Base-by-base conservation (phyloP, 129 eudicot species). In the Centrapalus pauciflorus region DNA sequence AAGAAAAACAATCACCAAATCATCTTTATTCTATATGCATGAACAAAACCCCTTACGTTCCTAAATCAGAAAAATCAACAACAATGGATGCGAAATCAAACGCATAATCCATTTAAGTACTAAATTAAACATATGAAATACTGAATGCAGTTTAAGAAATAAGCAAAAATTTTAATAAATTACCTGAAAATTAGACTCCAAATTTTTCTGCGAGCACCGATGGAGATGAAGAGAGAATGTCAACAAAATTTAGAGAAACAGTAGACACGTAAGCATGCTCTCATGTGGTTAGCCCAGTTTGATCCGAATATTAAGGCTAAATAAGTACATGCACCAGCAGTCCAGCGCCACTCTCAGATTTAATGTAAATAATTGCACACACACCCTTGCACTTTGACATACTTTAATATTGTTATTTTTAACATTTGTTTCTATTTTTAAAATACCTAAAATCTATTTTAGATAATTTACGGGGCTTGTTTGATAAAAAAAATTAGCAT, bases 71-170 rank as follows among this genome's bases (percentile, higher is more conserved):
- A 1, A 54, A 54, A 17, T 71, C 25, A 32, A 60, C 37, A 30
- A 13, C 51, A 43, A 30, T 27, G 37, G 67, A 70, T 45, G 34
- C 23, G 8, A 58, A 56, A 70, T 56, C 48, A 30, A 57, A 70
- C 46, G 27, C 65, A 4, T 55, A 26, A 24, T 69, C 17, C 65
- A 40, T 11, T 37, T 16, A 6, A 69, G 8, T 37, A 19, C 30
- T n/a, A 38, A 37, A 43, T 7, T 57, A 34, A 19, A 28, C 11
- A 41, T 56, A 29, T 57, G 8, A 56, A 41, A 2, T 17, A 68
- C 21, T 33, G 34, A 14, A 51, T 51, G 69, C 55, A 3, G 70
- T 17, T 3, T 27, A 27, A 0, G 4, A 28, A 43, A 16, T 14
- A 30, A 41, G 20, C 13, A 6, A 66, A 21, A 10, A 25, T 57